These are phyloP conservation scores for Trypanosoma brucei DNA, from an alignment of 208 protist species.

Conservation along the genomic window DNA sequence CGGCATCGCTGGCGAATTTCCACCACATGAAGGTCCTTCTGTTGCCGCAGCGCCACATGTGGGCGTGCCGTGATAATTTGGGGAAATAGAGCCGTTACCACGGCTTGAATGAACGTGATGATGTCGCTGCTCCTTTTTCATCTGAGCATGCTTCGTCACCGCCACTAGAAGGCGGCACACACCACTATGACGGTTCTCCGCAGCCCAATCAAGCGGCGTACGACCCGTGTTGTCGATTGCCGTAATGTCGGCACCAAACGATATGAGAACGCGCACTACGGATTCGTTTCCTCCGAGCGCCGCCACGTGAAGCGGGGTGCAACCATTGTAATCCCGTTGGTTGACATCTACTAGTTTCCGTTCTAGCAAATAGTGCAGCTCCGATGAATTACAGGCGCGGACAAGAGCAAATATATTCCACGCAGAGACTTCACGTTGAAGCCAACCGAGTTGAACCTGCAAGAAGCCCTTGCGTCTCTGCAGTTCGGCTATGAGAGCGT, in stretches of 20 bases:
- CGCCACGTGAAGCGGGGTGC: constrained; percentile 83
- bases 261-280: constrained; percentile 76
- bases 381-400: constrained; percentile 65
- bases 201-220: constrained; percentile 81
- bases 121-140: constrained; percentile 13
- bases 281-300: constrained; percentile 72
- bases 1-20: too few species aligned
- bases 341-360: constrained; percentile 61
- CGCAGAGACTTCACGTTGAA: constrained; percentile 51
- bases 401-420: constrained; percentile 82
- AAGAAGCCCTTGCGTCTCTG: constrained; percentile 55
- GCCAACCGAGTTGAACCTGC: constrained; percentile 38
- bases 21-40: too few species aligned
- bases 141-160: constrained; percentile 26
- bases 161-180: constrained; percentile 61
- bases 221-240: constrained; percentile 67
- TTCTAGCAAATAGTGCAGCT: constrained; percentile 74
- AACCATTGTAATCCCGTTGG: constrained; percentile 84
- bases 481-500: constrained; percentile 62
- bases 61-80: too few species aligned
- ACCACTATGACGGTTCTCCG: constrained; percentile 72
- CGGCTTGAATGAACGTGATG: not conserved
- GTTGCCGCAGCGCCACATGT: not conserved
- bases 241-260: constrained; percentile 70
- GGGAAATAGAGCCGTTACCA: too few species aligned